phyloP scores from a whole-genome alignment of 139 green algal species.

The Edaphochlamys debaryana region DNA sequence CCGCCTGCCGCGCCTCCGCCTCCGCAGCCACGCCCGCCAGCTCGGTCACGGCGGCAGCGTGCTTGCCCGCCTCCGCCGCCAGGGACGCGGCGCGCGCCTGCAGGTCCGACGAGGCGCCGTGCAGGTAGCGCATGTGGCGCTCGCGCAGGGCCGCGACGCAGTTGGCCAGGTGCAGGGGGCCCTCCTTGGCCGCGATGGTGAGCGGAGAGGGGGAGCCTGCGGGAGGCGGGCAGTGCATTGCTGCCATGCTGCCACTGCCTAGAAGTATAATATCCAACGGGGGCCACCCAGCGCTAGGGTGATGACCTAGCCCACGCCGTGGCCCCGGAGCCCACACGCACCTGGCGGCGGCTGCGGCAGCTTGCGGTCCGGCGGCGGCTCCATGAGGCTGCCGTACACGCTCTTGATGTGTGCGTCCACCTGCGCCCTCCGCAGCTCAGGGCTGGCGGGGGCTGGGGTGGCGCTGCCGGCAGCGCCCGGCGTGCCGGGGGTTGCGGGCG shows the following conservation, averaged over 20 bases:
- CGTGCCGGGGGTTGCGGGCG: too few relatives aligned
- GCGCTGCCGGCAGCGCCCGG: neutral
- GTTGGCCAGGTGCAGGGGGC: slow-evolving; percentile 19
- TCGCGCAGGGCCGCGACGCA: slow-evolving; percentile 9
- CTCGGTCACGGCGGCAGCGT: slow-evolving; percentile 4
- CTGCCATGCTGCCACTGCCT: too few relatives aligned
- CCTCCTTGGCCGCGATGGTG: slow-evolving; percentile 4
- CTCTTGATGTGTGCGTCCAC: slow-evolving; percentile 20
- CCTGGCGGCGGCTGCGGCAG: slow-evolving; percentile 18
- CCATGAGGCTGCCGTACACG: slow-evolving; percentile 29
- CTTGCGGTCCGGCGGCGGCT: neutral
- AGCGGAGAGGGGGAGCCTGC: slow-evolving; percentile 22
- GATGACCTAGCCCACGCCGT: too few relatives aligned
- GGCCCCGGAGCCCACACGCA: neutral
- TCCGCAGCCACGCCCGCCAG: neutral
- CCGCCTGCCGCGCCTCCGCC: slow-evolving; percentile 25
- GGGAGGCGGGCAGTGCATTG: too few relatives aligned
- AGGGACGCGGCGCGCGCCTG: neutral
- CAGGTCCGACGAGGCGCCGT: neutral
- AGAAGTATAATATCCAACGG: too few relatives aligned
- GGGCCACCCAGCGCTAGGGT: too few relatives aligned
- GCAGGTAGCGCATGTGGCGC: neutral
- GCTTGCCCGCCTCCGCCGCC: neutral
- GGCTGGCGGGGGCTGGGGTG: neutral
- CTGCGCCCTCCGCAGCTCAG: slow-evolving; percentile 4